Evolutionary conservation across 441 rosid genomes (phyloP), one percentile per base, ranked within the genome.

Genomic region (Flueggea neowawraea): DNA sequence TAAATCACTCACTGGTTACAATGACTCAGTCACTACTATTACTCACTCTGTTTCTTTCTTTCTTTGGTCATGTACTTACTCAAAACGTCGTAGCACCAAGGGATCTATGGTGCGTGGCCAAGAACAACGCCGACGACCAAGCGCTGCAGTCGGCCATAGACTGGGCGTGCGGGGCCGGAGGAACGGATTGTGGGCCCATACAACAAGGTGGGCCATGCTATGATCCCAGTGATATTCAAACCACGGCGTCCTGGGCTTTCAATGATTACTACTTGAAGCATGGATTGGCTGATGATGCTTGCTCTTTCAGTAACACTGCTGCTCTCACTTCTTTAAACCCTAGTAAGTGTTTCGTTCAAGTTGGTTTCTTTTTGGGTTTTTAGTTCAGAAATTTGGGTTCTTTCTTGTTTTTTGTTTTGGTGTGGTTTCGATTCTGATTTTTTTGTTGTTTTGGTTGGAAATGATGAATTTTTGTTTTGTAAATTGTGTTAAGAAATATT

Each of bases 121-220:
- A 89, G 91, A 94, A 94, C 81, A 87, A 94, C 83, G 97, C 99
- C 12, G 91, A 82, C n/a, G 97, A 94, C 65, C 75, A 88, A 14
- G 72, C 89, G 12, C 82, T 94, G 4, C 96, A 82, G 82, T 71
- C 65, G 54, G 94, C 96, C 31, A 68, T 94, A 44, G 81, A 83
- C 49, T 94, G 98, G 98, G 96, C 98, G 9, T 94, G 98, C 66
- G 96, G 98, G 2, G 69, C 70, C 6, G 97, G 98, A 17, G 97
- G 91, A 33, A 85, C 94, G 4, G 76, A 84, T 56, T 94, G 98
- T 61, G 61, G 77, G 13, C 85, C 84, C 17, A 86, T 94, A 58
- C 94, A 84, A 78, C 84, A 77, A 62, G 93, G 89, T 50, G 95
- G 93, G 13, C 72, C 83, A 4, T 91, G 98, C 55, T 83, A 82